Evolutionary conservation across 2,329 filamentous ascomycete species (phyloP).

Genomic region (Coniochaeta ligniaria): DNA sequence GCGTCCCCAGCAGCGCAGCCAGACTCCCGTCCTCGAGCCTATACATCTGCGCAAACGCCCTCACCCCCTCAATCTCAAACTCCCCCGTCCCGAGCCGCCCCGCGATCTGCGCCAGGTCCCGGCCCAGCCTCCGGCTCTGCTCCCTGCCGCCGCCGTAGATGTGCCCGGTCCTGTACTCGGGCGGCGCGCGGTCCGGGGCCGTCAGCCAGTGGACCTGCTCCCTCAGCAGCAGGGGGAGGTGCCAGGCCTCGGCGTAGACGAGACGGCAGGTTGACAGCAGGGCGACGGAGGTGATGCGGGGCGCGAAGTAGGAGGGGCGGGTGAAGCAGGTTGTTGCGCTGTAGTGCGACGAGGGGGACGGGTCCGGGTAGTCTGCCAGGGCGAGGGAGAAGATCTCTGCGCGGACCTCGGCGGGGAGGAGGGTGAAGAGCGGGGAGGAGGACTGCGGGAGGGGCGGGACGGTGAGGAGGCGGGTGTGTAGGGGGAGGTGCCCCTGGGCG

Average conservation of each 20-base stretch:
- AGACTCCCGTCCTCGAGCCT: conserved; percentile 23
- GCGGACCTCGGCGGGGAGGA: conserved; percentile 41
- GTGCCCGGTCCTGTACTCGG: conserved; percentile 6
- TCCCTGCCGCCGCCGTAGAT: conserved; percentile 3
- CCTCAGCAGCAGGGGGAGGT: conserved; percentile 28
- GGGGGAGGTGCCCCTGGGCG: background rate
- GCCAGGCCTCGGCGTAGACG: conserved; percentile 34
- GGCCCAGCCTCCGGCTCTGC: conserved; percentile 5
- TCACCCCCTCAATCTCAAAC: conserved; percentile 23
- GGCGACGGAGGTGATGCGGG: conserved; percentile 24
- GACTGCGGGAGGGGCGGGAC: background rate
- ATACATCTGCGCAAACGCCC: conserved; percentile 35
- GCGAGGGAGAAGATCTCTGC: conserved; percentile 35
- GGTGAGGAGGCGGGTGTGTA: background rate
- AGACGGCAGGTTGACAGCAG: conserved; percentile 34
- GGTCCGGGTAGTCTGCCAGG: conserved; percentile 29
- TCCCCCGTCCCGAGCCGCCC: conserved; percentile 4
- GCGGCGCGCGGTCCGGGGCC: conserved; percentile 21
- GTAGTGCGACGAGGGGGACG: conserved; percentile 17
- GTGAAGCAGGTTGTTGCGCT: conserved; percentile 24
- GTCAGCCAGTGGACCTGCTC: conserved; percentile 32
- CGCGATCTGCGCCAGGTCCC: background rate
- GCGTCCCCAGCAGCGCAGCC: conserved; percentile 15
- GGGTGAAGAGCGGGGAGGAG: conserved; percentile 20
- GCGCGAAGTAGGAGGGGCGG: conserved; percentile 31